phyloP scores from a whole-genome alignment of 1,139 yeast genomes.

The Candida glucosophila region DNA sequence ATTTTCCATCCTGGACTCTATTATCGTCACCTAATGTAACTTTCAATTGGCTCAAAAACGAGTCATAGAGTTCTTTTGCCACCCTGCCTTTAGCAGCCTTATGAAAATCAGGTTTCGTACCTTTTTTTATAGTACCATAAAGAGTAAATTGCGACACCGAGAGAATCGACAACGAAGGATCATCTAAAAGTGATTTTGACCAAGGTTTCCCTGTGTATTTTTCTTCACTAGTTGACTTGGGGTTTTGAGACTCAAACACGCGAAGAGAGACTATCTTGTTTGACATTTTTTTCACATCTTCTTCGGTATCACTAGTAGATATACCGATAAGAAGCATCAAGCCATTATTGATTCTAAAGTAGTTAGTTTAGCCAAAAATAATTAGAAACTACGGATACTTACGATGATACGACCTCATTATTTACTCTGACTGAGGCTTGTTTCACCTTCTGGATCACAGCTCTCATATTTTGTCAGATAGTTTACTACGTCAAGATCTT shows the following conservation, averaged over 20 bases:
- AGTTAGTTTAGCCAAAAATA: background rate
- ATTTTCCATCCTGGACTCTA: constrained; percentile 74
- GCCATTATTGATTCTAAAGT: constrained; percentile 56
- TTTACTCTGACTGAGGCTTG: constrained; percentile 84
- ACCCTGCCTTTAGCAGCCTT: constrained; percentile 74
- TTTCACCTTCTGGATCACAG: constrained; percentile 78
- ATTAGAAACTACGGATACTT: constrained; percentile 24
- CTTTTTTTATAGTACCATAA: constrained; percentile 76
- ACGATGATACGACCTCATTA: constrained; percentile 57
- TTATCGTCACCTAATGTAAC: constrained; percentile 49
- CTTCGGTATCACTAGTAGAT: constrained; percentile 63
- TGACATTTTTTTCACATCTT: constrained; percentile 63
- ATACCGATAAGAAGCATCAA: constrained; percentile 79
- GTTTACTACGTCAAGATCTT: too few species aligned
- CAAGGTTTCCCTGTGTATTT: constrained; percentile 58
- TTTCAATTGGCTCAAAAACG: constrained; percentile 42
- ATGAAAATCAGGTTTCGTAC: constrained; percentile 91
- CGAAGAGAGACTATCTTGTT: constrained; percentile 57
- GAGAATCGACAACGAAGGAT: constrained; percentile 25
- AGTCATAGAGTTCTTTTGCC: constrained; percentile 62
- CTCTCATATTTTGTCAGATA: too few species aligned
- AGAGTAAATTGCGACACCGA: constrained; percentile 85
- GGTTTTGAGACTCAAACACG: constrained; percentile 48
- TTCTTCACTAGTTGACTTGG: constrained; percentile 19
- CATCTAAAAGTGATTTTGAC: constrained; percentile 29